phyloP scores from a whole-genome alignment of 2,329 filamentous ascomycete genomes.

The Neofusicoccum cordaticola region DNA sequence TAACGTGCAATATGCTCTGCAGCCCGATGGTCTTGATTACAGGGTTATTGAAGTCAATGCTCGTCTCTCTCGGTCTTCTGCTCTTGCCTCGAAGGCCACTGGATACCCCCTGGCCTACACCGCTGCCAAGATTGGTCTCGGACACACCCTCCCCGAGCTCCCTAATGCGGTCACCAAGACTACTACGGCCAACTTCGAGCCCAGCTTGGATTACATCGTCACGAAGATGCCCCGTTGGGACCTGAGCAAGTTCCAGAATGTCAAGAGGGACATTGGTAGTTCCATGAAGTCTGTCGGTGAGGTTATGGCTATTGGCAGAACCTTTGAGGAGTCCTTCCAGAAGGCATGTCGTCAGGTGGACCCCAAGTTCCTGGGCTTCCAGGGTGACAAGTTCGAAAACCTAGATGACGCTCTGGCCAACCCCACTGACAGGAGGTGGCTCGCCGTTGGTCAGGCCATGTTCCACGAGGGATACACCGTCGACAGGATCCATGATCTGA shows the following conservation, averaged over 20 bases:
- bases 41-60: conserved; percentile 99
- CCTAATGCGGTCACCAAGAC: conserved; percentile 98
- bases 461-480: conserved; percentile 94
- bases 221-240: conserved; percentile 99
- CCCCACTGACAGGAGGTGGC: conserved; percentile 93
- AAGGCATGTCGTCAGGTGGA: conserved; percentile 98
- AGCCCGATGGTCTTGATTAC: conserved; percentile 96
- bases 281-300: conserved; percentile 99
- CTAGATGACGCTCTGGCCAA: conserved; percentile 87
- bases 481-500: conserved; percentile 86
- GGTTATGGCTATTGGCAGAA: conserved; percentile 98
- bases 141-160: conserved; percentile 90
- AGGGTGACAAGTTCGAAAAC: conserved; percentile 91
- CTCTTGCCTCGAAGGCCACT: conserved; percentile 94
- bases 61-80: conserved; percentile 94
- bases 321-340: conserved; percentile 98
- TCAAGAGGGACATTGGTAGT: conserved; percentile 94
- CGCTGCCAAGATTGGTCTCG: conserved; percentile 95
- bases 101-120: conserved; percentile 97
- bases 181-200: conserved; percentile 98
- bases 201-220: conserved; percentile 94
- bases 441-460: conserved; percentile 97
- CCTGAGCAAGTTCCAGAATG: conserved; percentile 97
- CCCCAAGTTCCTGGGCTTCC: conserved; percentile 85
- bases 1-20: conserved; percentile 96